These are phyloP conservation scores for Sugiyamaella lignohabitans DNA, from an alignment of 805 yeast species.

Conservation along the genomic window DNA sequence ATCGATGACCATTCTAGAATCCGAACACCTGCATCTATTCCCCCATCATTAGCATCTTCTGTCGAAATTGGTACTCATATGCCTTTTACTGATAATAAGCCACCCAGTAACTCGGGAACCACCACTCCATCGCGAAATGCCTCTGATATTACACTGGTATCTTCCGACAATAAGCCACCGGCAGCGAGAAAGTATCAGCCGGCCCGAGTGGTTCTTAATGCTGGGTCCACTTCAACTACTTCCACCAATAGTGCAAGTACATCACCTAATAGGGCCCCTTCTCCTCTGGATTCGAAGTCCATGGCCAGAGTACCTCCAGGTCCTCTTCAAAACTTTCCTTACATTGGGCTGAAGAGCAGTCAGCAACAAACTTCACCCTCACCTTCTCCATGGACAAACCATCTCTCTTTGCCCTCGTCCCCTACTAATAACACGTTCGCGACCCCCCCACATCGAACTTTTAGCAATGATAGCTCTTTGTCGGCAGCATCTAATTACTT, in stretches of 20 bases:
- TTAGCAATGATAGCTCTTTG: conserved; percentile 5
- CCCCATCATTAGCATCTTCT: conserved; percentile 13
- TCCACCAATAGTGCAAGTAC: not conserved
- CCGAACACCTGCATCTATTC: conserved; percentile 3
- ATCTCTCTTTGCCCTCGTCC: conserved; percentile 12
- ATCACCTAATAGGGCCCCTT: not conserved
- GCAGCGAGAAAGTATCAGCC: conserved; percentile 21
- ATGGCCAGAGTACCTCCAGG: not conserved
- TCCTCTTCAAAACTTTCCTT: conserved; percentile 1
- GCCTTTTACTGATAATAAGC: conserved; percentile 18
- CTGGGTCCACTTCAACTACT: not conserved
- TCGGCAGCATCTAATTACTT: conserved; percentile 16
- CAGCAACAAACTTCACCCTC: not conserved
- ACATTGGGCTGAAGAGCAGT: conserved; percentile 3
- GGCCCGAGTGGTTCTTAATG: conserved; percentile 20
- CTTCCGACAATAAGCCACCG: conserved; percentile 1
- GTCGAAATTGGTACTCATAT: conserved; percentile 30
- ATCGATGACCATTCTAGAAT: not conserved
- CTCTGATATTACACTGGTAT: not conserved
- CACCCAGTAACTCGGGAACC: conserved; percentile 1
- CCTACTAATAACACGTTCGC: conserved; percentile 12
- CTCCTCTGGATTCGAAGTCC: not conserved
- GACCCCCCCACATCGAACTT: conserved; percentile 5
- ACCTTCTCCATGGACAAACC: not conserved
- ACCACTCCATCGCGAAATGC: conserved; percentile 1